Evolutionary conservation across 148 eudicot species (phyloP), one percentile per base, ranked within the genome.

Genomic region (Rhododendron vialii): DNA sequence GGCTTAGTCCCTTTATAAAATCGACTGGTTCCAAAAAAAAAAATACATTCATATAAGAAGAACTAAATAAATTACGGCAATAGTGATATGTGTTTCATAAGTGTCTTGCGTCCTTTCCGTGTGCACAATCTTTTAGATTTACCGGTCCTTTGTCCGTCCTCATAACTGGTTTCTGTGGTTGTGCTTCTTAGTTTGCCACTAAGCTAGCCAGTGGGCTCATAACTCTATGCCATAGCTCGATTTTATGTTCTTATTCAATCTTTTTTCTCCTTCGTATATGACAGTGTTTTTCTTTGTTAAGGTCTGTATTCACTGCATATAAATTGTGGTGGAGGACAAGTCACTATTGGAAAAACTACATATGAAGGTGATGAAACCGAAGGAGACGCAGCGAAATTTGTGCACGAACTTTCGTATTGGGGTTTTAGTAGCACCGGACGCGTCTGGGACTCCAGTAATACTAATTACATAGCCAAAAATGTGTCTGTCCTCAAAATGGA

Each of bases 401-500:
- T 84, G 57, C 90, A 87, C 30, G 15, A 28, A 26, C 76, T 45
- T 78, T 86, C 83, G 38, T 76, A 89, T 69, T 93, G 97, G 97
- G 97, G 95, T 86, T 87, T 87, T 47, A 93, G 97, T 78, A 91
- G 88, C 86, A 94, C 92, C 4, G 98, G 98, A 38, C 35, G 88
- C 84, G 90, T 92, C 67, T 89, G 88, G 91, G 85, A 33, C 28
- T 10, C 0, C n/a, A 30, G 17, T 2, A 35, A 0, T 3, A 35
- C 43, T 11, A 1, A 43, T 3, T 35, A 35, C 47, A 38, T 38
- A 82, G 20, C 84, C 18, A 24, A 12, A 10, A 61, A 59, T 63
- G 50, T 82, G 14, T 82, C 84, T 6, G 8, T 38, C 36, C 73
- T 36, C 51, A 14, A 33, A 83, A 51, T 43, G 53, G 15, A 14